These are phyloP conservation scores for Amoebophrya sp. DNA, from an alignment of 169 alveolate species.

Conservation along the genomic window DNA sequence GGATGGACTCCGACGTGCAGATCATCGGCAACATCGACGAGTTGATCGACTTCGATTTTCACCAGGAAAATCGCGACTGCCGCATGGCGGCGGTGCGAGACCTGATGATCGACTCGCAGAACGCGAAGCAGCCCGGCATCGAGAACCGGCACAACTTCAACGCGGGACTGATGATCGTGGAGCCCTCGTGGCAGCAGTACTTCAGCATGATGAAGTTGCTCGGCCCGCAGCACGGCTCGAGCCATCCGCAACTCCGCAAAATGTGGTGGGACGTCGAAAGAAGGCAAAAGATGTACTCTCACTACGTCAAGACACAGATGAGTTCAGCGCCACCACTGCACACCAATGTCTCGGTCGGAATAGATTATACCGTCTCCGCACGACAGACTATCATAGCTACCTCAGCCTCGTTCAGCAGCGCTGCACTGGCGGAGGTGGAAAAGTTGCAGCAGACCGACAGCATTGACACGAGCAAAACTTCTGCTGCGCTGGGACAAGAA, in stretches of 20 bases:
- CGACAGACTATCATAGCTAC: too few species aligned
- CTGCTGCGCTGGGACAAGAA: neutral
- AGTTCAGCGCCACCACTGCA: too few species aligned
- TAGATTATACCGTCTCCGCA: too few species aligned
- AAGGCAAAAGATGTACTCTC: neutral
- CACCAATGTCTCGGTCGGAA: neutral
- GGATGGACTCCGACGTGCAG: neutral
- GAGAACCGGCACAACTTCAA: slow-evolving; percentile 19
- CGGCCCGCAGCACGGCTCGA: neutral
- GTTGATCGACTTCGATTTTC: slow-evolving; percentile 1
- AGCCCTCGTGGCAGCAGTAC: slow-evolving; percentile 5
- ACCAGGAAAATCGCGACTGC: neutral
- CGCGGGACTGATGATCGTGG: slow-evolving; percentile 23
- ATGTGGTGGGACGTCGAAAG: neutral
- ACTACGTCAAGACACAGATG: too few species aligned
- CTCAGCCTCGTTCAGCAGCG: neutral
- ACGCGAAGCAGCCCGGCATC: slow-evolving; percentile 2
- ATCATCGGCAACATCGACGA: neutral
- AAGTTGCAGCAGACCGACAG: neutral
- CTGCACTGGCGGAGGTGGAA: neutral
- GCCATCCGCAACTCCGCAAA: neutral
- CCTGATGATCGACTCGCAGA: neutral
- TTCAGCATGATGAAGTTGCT: neutral
- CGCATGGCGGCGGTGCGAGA: neutral
- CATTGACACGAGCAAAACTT: neutral